Conservation (phyloP, 1,139 yeast genomes). For the Hyphopichia khmerensis region DNA sequence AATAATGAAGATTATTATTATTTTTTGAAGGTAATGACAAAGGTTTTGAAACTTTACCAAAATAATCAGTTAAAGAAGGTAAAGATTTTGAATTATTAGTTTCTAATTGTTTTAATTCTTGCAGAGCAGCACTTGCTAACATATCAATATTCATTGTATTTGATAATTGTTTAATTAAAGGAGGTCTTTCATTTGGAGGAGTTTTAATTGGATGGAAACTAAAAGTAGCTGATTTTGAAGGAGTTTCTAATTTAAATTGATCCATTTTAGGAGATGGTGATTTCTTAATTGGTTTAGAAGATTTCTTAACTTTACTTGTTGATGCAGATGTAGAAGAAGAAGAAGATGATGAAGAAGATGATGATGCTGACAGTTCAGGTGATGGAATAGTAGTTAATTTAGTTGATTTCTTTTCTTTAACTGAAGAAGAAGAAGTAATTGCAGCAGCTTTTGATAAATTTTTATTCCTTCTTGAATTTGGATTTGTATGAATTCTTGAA, state of each 20-base stretch:
- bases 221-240: not conserved
- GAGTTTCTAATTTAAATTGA: not conserved
- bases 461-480: constrained; percentile 63
- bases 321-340: not conserved
- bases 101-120: constrained; percentile 56
- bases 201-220: not conserved
- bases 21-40: constrained; percentile 5
- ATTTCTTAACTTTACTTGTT: not conserved
- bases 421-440: not conserved
- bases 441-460: constrained; percentile 14
- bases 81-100: constrained; percentile 48
- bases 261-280: not conserved
- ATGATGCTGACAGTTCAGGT: not conserved
- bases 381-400: not conserved
- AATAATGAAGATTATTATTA: constrained; percentile 23
- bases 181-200: constrained; percentile 2
- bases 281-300: not conserved
- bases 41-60: constrained; percentile 18
- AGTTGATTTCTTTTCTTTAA: not conserved
- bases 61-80: constrained; percentile 65
- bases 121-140: constrained; percentile 79
- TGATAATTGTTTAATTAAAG: constrained; percentile 7
- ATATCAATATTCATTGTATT: constrained; percentile 65
- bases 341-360: constrained; percentile 1
- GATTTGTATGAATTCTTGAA: constrained; percentile 81